Percentiles rank a stretch among this genome's conserved stretches.
These are phyloP conservation scores for Tylopilus plumbeoviolaceoides DNA, from an alignment of 768 basidiomycete species.

Conservation along the genomic window DNA sequence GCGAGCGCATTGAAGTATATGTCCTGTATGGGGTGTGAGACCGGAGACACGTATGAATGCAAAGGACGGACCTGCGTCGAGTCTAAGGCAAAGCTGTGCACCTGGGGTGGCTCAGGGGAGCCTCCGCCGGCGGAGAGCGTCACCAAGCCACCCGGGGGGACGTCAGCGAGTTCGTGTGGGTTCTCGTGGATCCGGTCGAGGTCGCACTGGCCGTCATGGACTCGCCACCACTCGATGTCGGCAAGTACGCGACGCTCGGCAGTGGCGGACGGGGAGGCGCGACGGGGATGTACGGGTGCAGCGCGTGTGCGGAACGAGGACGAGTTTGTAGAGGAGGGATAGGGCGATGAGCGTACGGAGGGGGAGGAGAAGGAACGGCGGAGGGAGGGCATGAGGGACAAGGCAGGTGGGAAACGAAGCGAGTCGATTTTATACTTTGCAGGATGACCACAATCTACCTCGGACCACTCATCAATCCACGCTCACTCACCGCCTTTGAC, in stretches of 20 bases:
- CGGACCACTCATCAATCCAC: conserved; percentile 56
- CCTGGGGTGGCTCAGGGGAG: conserved; percentile 35
- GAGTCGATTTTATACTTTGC: conserved; percentile 45
- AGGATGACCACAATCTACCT: conserved; percentile 42
- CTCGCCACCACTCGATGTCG: conserved; percentile 87
- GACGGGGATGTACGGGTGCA: conserved; percentile 38
- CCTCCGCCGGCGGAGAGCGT: conserved; percentile 36
- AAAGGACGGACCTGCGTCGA: conserved; percentile 25
- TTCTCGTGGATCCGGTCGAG: conserved; percentile 25
- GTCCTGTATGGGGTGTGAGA: conserved; percentile 17
- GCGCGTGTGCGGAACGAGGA: conserved; percentile 34
- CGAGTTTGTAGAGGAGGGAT: conserved; percentile 42
- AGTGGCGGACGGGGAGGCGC: conserved; percentile 67
- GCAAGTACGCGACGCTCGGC: conserved; percentile 67
- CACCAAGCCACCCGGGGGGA: conserved; percentile 25
- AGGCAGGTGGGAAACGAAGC: conserved; percentile 30
- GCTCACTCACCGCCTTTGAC: conserved; percentile 38
- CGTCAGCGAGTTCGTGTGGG: conserved; percentile 7
- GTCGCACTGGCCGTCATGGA: conserved; percentile 63
- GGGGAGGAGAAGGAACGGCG: conserved; percentile 74
- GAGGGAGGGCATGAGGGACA: conserved; percentile 61
- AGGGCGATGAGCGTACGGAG: conserved; percentile 65
- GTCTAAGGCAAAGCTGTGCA: conserved; percentile 22
- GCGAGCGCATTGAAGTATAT: conserved; percentile 46
- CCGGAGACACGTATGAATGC: not conserved